phyloP scores from a whole-genome alignment of 1,284 basidiomycete genomes.

The Trametes versicolor region DNA sequence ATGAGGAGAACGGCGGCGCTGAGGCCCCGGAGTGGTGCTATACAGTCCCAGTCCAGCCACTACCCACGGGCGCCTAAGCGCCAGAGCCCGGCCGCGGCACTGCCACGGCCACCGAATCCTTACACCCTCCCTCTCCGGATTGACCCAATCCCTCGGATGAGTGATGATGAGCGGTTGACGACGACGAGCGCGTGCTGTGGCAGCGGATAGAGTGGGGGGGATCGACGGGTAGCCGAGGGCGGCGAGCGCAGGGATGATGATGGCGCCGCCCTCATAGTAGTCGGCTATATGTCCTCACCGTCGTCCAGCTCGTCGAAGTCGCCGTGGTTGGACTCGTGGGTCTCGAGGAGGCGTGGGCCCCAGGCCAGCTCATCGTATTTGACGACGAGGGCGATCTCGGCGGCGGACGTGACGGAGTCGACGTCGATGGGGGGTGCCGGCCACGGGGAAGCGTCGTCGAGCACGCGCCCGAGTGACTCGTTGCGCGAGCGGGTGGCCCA shows the following conservation, averaged over 20 bases:
- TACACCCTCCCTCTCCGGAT: not conserved
- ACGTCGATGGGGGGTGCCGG: not conserved
- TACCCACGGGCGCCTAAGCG: too few species aligned
- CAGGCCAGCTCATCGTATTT: not conserved
- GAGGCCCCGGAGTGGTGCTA: too few species aligned
- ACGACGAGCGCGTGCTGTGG: slow-evolving; percentile 40
- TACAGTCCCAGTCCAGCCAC: too few species aligned
- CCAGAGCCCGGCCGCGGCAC: too few species aligned
- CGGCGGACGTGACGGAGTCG: not conserved
- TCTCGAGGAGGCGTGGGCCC: not conserved
- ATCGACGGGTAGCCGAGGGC: not conserved
- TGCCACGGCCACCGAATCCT: too few species aligned
- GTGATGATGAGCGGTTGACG: too few species aligned
- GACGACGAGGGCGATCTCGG: not conserved
- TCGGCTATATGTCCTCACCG: not conserved
- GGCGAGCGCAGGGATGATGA: not conserved
- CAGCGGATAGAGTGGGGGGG: slow-evolving; percentile 29
- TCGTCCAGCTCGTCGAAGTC: not conserved
- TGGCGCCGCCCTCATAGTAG: not conserved
- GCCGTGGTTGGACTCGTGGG: not conserved
- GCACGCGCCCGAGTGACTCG: not conserved
- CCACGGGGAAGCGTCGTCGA: not conserved
- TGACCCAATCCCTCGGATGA: too few species aligned
- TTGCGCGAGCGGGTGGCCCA: not conserved
- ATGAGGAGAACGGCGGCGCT: too few species aligned